Conservation (phyloP, 208 protist species). For the Leishmania amazonensis region DNA sequence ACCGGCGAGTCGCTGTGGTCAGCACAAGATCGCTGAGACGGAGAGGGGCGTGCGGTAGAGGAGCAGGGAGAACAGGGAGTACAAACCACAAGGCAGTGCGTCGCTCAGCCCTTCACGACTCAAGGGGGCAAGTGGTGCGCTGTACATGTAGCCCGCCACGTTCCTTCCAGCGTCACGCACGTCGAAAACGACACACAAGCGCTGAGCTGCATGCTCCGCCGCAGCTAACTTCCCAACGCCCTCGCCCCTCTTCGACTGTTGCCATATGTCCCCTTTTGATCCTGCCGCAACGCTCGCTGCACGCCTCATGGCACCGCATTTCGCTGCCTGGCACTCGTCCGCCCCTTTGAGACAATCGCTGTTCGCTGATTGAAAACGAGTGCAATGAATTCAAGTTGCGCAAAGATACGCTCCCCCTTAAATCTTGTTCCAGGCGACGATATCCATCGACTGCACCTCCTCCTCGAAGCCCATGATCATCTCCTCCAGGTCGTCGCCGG, state of each 20-base stretch:
- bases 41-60: not conserved
- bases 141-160: not conserved
- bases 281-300: not conserved
- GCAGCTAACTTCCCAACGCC: not conserved
- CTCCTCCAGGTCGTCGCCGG: conserved; percentile 94
- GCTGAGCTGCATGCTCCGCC: not conserved
- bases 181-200: not conserved
- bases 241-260: not conserved
- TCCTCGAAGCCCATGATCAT: conserved; percentile 94
- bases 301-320: not conserved
- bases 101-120: not conserved
- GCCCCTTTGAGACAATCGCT: not conserved
- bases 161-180: not conserved
- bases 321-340: not conserved
- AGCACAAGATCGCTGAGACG: not conserved
- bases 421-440: conserved; percentile 97
- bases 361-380: not conserved
- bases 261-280: not conserved
- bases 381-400: not conserved
- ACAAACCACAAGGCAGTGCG: not conserved
- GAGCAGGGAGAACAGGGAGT: not conserved
- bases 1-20: not conserved
- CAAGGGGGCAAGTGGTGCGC: not conserved
- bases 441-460: conserved; percentile 95
- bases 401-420: conserved; percentile 45